These are phyloP conservation scores for Platismatia glauca DNA, from an alignment of 495 filamentous ascomycete species.

Conservation along the genomic window DNA sequence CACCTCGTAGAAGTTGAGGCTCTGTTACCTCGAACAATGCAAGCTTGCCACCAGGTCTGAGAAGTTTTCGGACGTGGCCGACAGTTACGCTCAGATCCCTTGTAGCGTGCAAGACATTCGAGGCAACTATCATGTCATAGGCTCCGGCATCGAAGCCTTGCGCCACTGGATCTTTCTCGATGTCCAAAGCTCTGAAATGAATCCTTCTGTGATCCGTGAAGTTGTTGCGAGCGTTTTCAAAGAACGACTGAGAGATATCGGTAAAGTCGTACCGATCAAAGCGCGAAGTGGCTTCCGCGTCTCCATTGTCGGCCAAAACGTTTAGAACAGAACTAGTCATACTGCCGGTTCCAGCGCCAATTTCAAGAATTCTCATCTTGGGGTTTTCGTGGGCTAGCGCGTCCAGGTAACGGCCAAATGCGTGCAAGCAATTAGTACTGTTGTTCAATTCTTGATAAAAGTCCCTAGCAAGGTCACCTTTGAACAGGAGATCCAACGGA, in stretches of 20 bases:
- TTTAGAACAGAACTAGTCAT: slow-evolving; percentile 3
- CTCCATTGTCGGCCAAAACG: slow-evolving; percentile 1
- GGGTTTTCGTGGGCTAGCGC: slow-evolving; percentile 35
- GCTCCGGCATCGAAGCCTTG: slow-evolving; percentile 40
- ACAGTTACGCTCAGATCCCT: slow-evolving; percentile 29
- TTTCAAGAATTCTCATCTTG: slow-evolving; percentile 39
- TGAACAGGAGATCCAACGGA: too few species aligned
- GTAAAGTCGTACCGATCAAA: slow-evolving; percentile 30
- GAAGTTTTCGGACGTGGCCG: slow-evolving; percentile 27
- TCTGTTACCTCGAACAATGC: slow-evolving; percentile 33
- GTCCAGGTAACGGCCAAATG: too few species aligned
- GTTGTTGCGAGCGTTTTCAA: slow-evolving; percentile 37
- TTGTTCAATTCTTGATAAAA: too few species aligned
- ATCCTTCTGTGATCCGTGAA: slow-evolving; percentile 29
- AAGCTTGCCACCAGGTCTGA: slow-evolving; percentile 35
- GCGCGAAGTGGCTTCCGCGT: too few species aligned
- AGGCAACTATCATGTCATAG: slow-evolving; percentile 47
- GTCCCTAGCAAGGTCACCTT: too few species aligned
- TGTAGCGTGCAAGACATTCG: slow-evolving; percentile 43
- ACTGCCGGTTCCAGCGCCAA: slow-evolving; percentile 44
- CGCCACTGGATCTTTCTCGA: slow-evolving; percentile 35
- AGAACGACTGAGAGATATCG: slow-evolving; percentile 42
- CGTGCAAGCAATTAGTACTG: too few species aligned
- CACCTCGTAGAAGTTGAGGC: neutral
- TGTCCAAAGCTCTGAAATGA: slow-evolving; percentile 37